Base-by-base conservation (phyloP, 352 stramenopile genomes). In the Phytophthora niederhauseri region DNA sequence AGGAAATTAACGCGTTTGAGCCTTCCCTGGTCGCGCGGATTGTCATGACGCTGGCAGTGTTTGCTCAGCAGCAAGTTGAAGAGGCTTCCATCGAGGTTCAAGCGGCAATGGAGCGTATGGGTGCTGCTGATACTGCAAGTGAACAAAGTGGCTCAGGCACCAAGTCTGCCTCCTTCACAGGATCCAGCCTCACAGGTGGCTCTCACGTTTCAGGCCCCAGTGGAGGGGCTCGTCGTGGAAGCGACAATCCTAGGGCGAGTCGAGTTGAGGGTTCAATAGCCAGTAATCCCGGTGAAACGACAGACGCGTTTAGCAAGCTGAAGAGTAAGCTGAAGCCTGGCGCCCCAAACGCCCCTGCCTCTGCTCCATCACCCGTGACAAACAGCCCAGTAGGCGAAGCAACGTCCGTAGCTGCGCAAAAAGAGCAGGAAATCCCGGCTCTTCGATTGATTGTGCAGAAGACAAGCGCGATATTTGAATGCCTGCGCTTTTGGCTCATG, bases 11-110 rank as follows among this genome's bases (percentile, higher is more conserved):
- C 43, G 73, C 66, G 5, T 77, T 94, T 20, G 87, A 96, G 30
- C 75, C 89, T 8, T 77, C 78, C 0, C 73, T 95, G 11, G 73
- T 93, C 0, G 80, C 80, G n/a, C 82, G 87, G n/a, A 94, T 96
- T 20, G 83, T 96, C 4, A 95, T 96, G 87, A 94, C 89, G 15
- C 72, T 96, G 4, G 85, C 89, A 3, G 84, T 96, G 1, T 92
- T 95, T 43, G 89, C 88, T 3, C 89, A 96, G 48, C 89, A 95
- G 45, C 89, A 96, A 70, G 85, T 96, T 8, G 89, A 96, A 74
- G 85, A 95, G 73, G 84, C 89, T 14, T 96, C 89, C 0, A 94
- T 94, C 53, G 89, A 94, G 75, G 86, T 96, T 0, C 89, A 94
- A 60, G 75, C 87, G 2, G 84, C 85, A 2, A 91, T 96, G 64